Percentiles rank a stretch among this genome's conserved stretches.
Conservation (phyloP, 2,329 filamentous ascomycete genomes). For the Aspergillus awamori region DNA sequence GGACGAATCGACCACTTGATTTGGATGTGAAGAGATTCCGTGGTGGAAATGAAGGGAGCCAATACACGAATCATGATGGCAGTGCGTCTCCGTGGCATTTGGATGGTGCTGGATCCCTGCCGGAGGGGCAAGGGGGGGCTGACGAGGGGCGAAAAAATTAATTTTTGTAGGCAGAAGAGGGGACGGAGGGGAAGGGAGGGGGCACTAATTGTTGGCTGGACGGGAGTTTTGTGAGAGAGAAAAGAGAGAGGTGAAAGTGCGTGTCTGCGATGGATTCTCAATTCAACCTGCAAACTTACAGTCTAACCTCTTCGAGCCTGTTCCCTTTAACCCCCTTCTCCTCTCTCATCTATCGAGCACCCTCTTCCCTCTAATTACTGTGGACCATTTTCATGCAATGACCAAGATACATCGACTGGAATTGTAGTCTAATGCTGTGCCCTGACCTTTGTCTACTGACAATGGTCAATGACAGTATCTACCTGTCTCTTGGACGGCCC, state of each 20-base stretch:
- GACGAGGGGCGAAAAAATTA: slow-evolving; percentile 21
- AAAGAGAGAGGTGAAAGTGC: no score
- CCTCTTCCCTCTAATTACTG: slow-evolving; percentile 4
- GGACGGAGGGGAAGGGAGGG: slow-evolving; percentile 6
- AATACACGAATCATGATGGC: slow-evolving; percentile 24
- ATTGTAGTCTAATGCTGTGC: neutral
- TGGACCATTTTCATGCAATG: slow-evolving; percentile 7
- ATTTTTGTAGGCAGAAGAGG: neutral
- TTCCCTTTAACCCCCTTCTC: neutral
- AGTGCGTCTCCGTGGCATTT: slow-evolving; percentile 24
- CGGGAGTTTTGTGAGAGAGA: neutral
- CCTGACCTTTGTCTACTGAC: neutral
- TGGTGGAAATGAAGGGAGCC: slow-evolving; percentile 29
- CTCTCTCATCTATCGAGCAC: neutral
- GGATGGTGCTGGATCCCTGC: slow-evolving; percentile 22
- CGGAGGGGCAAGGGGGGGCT: slow-evolving; percentile 27
- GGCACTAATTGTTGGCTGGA: slow-evolving; percentile 11
- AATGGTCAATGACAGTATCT: neutral
- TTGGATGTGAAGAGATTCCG: slow-evolving; percentile 16
- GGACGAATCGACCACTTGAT: slow-evolving; percentile 1
- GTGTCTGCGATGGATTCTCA: neutral
- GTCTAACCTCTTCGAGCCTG: slow-evolving; percentile 2
- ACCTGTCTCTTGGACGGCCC: slow-evolving; percentile 20
- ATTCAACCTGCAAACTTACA: neutral
- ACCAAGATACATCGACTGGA: slow-evolving; percentile 6